Percentiles rank a stretch among this genome's conserved stretches.
Evolutionary conservation across 805 yeast genomes (phyloP).

Genomic region (Candida ascalaphidarum): DNA sequence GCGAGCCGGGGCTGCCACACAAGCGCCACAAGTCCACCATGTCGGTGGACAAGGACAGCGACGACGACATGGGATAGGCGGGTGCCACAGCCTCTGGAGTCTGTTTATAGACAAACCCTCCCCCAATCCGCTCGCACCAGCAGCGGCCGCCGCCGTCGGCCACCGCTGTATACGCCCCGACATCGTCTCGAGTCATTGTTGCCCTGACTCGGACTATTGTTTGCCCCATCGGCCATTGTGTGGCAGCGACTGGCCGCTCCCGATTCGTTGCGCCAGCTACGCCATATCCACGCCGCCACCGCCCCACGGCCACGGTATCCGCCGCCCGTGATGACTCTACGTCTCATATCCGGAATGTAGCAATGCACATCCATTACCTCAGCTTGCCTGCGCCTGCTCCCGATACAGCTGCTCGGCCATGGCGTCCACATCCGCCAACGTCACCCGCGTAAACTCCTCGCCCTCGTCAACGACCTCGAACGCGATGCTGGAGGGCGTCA

Average conservation of each 20-base stretch:
- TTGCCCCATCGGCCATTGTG: no score
- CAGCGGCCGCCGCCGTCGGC: slow-evolving; percentile 3
- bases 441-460: slow-evolving; percentile 9
- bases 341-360: no score
- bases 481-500: slow-evolving; percentile 40
- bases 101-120: slow-evolving; percentile 3
- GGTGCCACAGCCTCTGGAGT: slow-evolving; percentile 4
- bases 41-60: slow-evolving; percentile 16
- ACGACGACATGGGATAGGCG: slow-evolving; percentile 8
- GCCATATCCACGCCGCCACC: no score
- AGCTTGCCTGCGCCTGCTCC: neutral
- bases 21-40: slow-evolving; percentile 29
- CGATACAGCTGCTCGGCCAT: slow-evolving; percentile 9
- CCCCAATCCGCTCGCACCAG: no score
- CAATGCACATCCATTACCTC: no score
- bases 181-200: slow-evolving; percentile 22
- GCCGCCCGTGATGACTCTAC: no score
- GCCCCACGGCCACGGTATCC: no score
- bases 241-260: no score
- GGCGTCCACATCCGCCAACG: slow-evolving; percentile 8
- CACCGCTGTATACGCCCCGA: slow-evolving; percentile 15
- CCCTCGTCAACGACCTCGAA: slow-evolving; percentile 42
- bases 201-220: no score
- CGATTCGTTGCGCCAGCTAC: no score
- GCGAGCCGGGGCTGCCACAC: slow-evolving; percentile 10